Conservation (phyloP, 2,329 filamentous ascomycete genomes). For the Colletotrichum incanum region DNA sequence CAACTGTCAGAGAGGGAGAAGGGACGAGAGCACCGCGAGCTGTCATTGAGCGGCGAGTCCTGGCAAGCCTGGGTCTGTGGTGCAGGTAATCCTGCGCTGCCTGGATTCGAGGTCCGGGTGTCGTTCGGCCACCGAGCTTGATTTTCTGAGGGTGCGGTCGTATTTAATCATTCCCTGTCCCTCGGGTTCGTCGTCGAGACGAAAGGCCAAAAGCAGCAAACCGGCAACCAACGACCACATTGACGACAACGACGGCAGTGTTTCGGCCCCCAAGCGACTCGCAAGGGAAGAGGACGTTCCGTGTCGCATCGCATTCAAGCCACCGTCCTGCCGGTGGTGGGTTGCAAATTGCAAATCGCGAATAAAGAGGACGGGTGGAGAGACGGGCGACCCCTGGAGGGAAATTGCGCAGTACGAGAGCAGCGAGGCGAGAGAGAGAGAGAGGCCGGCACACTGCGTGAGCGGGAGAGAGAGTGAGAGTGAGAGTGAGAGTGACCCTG, state of each 20-base stretch:
- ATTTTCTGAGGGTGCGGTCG: not conserved
- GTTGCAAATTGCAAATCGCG: not conserved
- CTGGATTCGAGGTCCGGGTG: not conserved
- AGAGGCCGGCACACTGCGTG: not conserved
- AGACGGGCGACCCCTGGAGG: conserved; percentile 6
- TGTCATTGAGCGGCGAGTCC: conserved; percentile 26
- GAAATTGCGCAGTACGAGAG: not conserved
- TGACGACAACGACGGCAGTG: conserved; percentile 5
- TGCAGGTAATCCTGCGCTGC: not conserved
- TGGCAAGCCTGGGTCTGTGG: conserved; percentile 1
- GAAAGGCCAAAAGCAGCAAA: not conserved
- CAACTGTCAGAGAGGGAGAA: conserved; percentile 30
- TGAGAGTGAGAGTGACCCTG: not conserved
- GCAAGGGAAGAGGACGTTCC: conserved; percentile 1
- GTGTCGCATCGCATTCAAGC: conserved; percentile 1
- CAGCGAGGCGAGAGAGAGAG: too few relatives aligned
- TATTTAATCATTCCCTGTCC: conserved; percentile 4
- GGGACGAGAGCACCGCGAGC: conserved; percentile 31
- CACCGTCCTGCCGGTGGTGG: not conserved
- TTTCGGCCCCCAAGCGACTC: not conserved
- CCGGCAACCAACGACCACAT: not conserved
- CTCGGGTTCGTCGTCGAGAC: not conserved
- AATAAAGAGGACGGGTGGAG: not conserved
- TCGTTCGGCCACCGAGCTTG: not conserved
- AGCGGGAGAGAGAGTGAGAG: not conserved